Percentiles rank a stretch among this genome's conserved stretches.
Conservation (phyloP, 169 alveolate genomes). For the Theileria sp. region DNA sequence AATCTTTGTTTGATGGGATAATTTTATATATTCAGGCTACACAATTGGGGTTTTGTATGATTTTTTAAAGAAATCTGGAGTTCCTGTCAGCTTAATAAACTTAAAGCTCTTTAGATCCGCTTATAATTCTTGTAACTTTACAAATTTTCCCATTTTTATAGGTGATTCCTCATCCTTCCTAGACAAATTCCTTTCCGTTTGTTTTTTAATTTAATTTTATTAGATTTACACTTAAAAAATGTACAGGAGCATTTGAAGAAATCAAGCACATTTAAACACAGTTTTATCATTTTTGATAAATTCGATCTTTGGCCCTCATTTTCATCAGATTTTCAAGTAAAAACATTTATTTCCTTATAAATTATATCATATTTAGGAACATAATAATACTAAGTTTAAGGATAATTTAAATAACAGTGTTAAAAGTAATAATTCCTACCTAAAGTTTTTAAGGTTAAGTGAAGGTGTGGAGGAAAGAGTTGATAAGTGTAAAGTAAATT, state of each 20-base stretch:
- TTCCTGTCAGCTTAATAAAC: constrained; percentile 17
- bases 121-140: constrained; percentile 18
- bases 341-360: neutral
- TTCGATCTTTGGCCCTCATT: constrained; percentile 28
- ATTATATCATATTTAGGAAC: constrained; percentile 5
- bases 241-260: constrained; percentile 6
- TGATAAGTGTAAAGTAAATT: constrained; percentile 21
- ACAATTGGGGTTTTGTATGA: constrained; percentile 14
- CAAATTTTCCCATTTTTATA: constrained; percentile 2
- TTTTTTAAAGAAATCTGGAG: constrained; percentile 8
- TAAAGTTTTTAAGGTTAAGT: constrained; percentile 1
- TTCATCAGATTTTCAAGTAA: constrained; percentile 2
- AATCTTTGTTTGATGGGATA: neutral
- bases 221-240: neutral
- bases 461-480: constrained; percentile 18
- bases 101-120: constrained; percentile 22
- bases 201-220: neutral
- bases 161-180: constrained; percentile 18
- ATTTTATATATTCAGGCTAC: constrained; percentile 11
- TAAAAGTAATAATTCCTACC: neutral
- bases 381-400: neutral
- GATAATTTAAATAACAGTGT: neutral
- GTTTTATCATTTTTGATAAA: constrained; percentile 19
- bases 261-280: neutral
- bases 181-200: constrained; percentile 7